phyloP scores from a whole-genome alignment of 2,329 filamentous ascomycete species.

The Paraphoma chrysanthemicola region DNA sequence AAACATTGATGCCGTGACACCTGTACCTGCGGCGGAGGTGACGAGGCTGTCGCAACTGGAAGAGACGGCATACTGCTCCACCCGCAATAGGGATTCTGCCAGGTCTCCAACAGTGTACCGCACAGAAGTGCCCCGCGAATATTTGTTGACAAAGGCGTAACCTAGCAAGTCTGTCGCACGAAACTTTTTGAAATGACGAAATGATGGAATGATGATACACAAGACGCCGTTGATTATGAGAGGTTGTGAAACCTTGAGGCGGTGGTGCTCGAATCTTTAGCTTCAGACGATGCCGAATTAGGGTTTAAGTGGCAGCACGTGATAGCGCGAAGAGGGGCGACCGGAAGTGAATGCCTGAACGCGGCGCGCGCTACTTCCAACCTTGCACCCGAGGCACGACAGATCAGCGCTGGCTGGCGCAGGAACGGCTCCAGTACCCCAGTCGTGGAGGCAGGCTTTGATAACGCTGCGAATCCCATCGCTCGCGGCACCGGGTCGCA shows the following conservation, averaged over 20 bases:
- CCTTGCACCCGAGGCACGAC: constrained; percentile 6
- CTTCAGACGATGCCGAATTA: background rate
- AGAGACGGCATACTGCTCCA: no score
- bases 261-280: background rate
- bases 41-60: no score
- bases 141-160: no score
- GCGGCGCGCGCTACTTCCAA: constrained; percentile 4
- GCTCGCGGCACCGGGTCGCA: constrained; percentile 25
- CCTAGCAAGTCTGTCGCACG: background rate
- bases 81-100: no score
- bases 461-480: constrained; percentile 13
- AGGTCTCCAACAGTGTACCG: no score
- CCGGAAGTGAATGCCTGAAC: constrained; percentile 9
- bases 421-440: constrained; percentile 12
- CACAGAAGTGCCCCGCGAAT: background rate
- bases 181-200: background rate
- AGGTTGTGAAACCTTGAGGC: background rate
- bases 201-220: background rate
- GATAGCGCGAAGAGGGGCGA: constrained; percentile 16
- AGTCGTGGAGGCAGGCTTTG: constrained; percentile 3
- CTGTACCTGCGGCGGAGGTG: no score
- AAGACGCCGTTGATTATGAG: background rate
- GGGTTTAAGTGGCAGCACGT: constrained; percentile 18
- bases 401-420: constrained; percentile 15
- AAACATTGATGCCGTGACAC: no score